Evolutionary conservation across 2,329 filamentous ascomycete species (phyloP).

Genomic region (Teratosphaeria pseudoeucalypti): DNA sequence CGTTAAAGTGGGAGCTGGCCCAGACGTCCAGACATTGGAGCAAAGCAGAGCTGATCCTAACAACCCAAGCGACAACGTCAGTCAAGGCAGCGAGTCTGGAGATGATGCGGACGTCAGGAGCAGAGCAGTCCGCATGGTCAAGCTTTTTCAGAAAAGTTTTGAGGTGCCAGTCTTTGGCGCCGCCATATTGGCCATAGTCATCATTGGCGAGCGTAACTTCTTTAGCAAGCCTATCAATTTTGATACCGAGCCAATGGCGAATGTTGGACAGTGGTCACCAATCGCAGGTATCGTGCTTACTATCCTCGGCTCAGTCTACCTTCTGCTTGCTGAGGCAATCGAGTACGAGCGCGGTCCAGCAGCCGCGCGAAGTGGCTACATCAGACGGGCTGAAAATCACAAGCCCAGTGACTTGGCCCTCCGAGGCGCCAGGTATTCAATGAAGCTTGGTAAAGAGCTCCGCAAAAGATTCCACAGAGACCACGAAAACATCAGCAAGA

Average conservation of each 20-base stretch:
- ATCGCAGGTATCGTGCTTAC: constrained; percentile 50
- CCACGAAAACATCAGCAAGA: not conserved
- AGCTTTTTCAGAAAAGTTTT: constrained; percentile 22
- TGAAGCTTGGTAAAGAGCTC: not conserved
- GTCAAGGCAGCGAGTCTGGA: not conserved
- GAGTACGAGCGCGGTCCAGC: not conserved
- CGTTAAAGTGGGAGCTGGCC: not conserved
- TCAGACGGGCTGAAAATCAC: not conserved
- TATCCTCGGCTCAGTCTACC: constrained; percentile 48
- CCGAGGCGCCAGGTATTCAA: not conserved
- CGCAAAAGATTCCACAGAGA: not conserved
- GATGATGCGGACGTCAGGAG: not conserved
- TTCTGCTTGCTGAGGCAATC: constrained; percentile 35
- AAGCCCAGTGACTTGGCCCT: not conserved
- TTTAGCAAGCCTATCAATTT: constrained; percentile 47
- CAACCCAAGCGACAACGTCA: not conserved
- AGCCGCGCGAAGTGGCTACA: not conserved
- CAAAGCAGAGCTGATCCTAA: not conserved
- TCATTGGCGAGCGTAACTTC: constrained; percentile 55
- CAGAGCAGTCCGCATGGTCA: not conserved
- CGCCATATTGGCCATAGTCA: constrained; percentile 48
- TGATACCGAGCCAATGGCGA: constrained; percentile 52
- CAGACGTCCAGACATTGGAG: not conserved
- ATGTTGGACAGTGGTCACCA: constrained; percentile 52
- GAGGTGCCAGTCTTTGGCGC: constrained; percentile 50